phyloP scores from a whole-genome alignment of 257 asterid genomes.

The Penstemon barbatus region DNA sequence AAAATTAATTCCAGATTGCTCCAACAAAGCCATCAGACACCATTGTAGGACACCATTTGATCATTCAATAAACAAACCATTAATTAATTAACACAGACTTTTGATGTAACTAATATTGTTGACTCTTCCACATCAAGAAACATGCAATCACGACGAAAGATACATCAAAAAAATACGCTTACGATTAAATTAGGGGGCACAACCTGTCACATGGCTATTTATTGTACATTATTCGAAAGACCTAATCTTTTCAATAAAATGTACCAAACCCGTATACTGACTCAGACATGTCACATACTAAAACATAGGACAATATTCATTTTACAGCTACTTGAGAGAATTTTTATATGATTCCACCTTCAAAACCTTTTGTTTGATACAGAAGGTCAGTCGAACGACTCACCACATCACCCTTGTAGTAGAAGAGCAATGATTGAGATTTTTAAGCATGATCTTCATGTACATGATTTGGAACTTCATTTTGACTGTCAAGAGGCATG shows the following conservation, averaged over 20 bases:
- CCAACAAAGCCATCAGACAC: conserved; percentile 14
- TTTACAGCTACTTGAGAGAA: no score
- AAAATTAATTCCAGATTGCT: conserved; percentile 25
- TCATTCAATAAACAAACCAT: conserved; percentile 18
- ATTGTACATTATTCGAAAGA: conserved; percentile 27
- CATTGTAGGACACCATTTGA: conserved; percentile 27
- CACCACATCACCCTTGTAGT: neutral
- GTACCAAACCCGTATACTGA: no score
- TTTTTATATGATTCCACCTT: conserved; percentile 1
- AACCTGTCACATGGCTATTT: conserved; percentile 21
- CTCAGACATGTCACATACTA: no score
- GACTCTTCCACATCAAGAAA: conserved; percentile 13
- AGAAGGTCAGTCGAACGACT: conserved; percentile 3
- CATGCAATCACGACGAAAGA: conserved; percentile 11
- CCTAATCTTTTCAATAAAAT: conserved; percentile 7
- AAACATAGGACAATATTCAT: no score
- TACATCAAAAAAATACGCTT: conserved; percentile 8
- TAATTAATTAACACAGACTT: neutral
- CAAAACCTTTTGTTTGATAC: neutral
- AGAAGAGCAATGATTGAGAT: neutral
- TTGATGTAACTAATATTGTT: neutral
- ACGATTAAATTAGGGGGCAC: neutral
- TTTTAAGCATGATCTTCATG: conserved; percentile 57
- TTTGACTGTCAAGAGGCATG: conserved; percentile 87
- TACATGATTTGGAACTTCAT: conserved; percentile 55